Evolutionary conservation across 2,329 filamentous ascomycete species (phyloP).

Genomic region (Pseudocercospora fuligena): DNA sequence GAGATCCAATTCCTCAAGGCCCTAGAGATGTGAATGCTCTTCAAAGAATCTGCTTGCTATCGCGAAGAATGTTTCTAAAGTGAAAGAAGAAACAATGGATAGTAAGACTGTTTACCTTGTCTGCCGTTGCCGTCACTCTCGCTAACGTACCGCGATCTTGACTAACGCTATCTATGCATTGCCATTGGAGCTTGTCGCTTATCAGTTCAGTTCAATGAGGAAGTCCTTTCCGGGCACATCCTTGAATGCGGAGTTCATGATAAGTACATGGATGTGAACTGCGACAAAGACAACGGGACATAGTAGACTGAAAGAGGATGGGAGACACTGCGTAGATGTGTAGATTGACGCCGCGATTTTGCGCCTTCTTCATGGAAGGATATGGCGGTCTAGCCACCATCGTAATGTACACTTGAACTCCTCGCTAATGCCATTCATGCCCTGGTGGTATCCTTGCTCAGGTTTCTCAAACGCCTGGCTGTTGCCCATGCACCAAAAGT

Average conservation of each 20-base stretch:
- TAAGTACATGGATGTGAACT: background rate
- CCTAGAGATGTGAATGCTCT: background rate
- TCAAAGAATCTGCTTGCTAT: background rate
- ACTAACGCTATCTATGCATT: background rate
- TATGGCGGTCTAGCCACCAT: background rate
- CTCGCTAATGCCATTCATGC: conserved; percentile 8
- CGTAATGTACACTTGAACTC: conserved; percentile 8
- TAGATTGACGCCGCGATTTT: background rate
- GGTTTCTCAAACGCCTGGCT: background rate
- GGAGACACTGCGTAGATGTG: background rate
- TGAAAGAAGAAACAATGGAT: background rate
- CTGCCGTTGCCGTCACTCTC: background rate
- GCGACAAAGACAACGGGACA: too few relatives aligned
- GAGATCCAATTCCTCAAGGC: background rate
- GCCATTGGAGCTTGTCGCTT: background rate
- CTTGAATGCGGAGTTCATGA: background rate
- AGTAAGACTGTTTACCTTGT: background rate
- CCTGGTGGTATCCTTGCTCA: background rate
- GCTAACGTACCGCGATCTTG: background rate
- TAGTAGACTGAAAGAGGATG: background rate
- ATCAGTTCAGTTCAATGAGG: background rate
- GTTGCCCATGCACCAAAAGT: background rate
- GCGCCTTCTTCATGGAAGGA: background rate
- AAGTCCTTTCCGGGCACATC: background rate
- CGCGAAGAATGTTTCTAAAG: background rate